These are phyloP conservation scores for Fonsecaea pedrosoi DNA, from an alignment of 2,329 filamentous ascomycete species.

Conservation along the genomic window DNA sequence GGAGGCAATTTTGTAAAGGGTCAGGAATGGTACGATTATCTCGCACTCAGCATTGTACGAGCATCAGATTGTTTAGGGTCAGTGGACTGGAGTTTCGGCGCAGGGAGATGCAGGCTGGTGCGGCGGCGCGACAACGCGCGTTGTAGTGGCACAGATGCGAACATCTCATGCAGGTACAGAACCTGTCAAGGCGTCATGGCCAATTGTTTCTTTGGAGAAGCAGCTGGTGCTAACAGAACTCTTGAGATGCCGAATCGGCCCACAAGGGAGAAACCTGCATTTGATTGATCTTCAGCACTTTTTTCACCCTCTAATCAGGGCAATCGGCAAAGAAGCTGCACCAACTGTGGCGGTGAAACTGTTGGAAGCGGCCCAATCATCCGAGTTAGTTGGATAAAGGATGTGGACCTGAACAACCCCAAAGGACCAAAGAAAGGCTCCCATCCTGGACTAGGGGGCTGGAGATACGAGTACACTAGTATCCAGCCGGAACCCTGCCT, in stretches of 20 bases:
- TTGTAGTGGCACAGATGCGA: neutral
- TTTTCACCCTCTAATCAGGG: neutral
- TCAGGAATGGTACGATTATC: too few species aligned
- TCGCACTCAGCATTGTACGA: neutral
- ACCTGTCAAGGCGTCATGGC: neutral
- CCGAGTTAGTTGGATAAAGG: neutral
- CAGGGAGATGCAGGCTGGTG: neutral
- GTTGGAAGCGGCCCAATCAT: constrained; percentile 1
- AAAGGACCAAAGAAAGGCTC: neutral
- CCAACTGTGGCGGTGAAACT: constrained; percentile 4
- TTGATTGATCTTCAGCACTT: constrained; percentile 4
- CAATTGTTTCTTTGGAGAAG: neutral
- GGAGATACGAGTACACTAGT: neutral
- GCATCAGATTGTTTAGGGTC: neutral
- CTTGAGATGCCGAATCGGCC: constrained; percentile 28
- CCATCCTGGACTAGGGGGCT: neutral
- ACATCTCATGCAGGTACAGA: constrained; percentile 5
- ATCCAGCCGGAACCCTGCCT: neutral
- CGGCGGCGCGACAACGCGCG: neutral
- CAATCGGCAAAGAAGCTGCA: neutral
- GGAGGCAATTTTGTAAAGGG: neutral
- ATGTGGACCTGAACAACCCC: neutral
- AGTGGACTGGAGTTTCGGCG: neutral
- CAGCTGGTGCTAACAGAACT: neutral
- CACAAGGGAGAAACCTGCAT: constrained; percentile 14